Percentiles rank a stretch among this genome's conserved stretches.
Conservation (phyloP, 2,329 filamentous ascomycete species). For the Aspergillus felis region DNA sequence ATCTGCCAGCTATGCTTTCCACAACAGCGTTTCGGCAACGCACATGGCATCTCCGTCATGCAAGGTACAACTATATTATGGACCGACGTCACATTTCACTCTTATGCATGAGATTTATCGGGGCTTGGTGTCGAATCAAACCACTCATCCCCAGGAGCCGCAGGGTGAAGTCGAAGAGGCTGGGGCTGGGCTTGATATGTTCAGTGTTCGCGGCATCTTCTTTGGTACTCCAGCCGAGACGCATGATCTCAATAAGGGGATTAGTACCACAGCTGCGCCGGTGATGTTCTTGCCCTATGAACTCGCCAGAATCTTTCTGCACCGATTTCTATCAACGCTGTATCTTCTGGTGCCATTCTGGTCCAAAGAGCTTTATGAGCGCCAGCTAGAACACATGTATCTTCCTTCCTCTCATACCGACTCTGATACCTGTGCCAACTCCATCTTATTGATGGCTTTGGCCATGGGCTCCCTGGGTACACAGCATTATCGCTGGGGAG, state of each 20-base stretch:
- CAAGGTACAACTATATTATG: slow-evolving; percentile 46
- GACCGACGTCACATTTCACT: slow-evolving; percentile 46
- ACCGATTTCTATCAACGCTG: slow-evolving; percentile 40
- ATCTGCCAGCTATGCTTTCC: slow-evolving; percentile 26
- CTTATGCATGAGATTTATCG: slow-evolving; percentile 40
- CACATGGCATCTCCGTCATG: slow-evolving; percentile 45
- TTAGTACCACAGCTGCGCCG: slow-evolving; percentile 19
- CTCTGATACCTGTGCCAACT: slow-evolving; percentile 33
- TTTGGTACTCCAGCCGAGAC: slow-evolving; percentile 39
- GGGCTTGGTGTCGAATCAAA: slow-evolving; percentile 24
- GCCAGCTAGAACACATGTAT: slow-evolving; percentile 35
- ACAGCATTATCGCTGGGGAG: slow-evolving; percentile 38
- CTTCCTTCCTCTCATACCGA: slow-evolving; percentile 25
- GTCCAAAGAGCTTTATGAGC: slow-evolving; percentile 33
- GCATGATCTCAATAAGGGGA: slow-evolving; percentile 23
- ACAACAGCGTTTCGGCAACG: slow-evolving; percentile 46
- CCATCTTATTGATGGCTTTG: slow-evolving; percentile 38
- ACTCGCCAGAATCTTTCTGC: slow-evolving; percentile 36
- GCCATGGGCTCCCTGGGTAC: slow-evolving; percentile 38
- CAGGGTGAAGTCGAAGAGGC: slow-evolving; percentile 36
- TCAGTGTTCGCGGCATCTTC: slow-evolving; percentile 37
- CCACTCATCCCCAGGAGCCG: slow-evolving; percentile 14
- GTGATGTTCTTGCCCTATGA: slow-evolving; percentile 40
- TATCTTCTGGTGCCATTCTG: slow-evolving; percentile 39
- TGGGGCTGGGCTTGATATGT: slow-evolving; percentile 35